These are phyloP conservation scores for Penicillium ucsense DNA, from an alignment of 495 filamentous ascomycete species.

Conservation along the genomic window DNA sequence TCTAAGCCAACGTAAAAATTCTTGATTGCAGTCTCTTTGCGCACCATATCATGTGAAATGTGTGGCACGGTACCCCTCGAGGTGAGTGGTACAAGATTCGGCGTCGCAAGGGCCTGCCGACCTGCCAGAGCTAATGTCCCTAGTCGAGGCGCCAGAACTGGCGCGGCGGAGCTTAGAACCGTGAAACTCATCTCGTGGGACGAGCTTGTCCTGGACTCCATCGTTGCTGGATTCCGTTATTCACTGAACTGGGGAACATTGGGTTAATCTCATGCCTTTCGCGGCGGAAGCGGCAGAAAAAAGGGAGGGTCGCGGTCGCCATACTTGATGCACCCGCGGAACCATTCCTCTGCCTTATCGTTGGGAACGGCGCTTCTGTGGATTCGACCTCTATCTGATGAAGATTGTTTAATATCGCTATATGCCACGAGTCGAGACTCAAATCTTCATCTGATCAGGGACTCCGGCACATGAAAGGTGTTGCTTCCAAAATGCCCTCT, in stretches of 20 bases:
- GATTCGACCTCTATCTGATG: too few species aligned
- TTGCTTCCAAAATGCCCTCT: conserved; percentile 9
- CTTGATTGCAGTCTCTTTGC: conserved; percentile 49
- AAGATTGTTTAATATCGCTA: too few species aligned
- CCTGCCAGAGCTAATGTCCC: conserved; percentile 54
- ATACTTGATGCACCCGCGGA: conserved; percentile 4
- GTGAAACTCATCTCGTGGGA: conserved; percentile 23
- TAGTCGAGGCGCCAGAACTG: conserved; percentile 39
- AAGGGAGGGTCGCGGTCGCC: not conserved
- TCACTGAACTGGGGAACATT: conserved; percentile 5
- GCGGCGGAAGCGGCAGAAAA: conserved; percentile 12
- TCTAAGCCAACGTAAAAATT: conserved; percentile 78
- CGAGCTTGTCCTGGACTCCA: conserved; percentile 16
- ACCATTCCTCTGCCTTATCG: not conserved
- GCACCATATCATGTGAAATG: conserved; percentile 74
- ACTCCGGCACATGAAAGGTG: too few species aligned
- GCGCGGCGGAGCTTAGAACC: conserved; percentile 15
- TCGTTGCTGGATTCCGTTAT: conserved; percentile 14
- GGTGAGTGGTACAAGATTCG: conserved; percentile 66
- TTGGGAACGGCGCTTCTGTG: not conserved
- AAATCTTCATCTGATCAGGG: too few species aligned
- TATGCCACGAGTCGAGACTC: too few species aligned
- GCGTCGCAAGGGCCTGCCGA: conserved; percentile 58
- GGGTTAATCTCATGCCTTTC: conserved; percentile 7
- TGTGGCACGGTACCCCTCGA: conserved; percentile 82